Base-by-base conservation (phyloP, 1,284 basidiomycete genomes). In the Moesziomyces sp. region DNA sequence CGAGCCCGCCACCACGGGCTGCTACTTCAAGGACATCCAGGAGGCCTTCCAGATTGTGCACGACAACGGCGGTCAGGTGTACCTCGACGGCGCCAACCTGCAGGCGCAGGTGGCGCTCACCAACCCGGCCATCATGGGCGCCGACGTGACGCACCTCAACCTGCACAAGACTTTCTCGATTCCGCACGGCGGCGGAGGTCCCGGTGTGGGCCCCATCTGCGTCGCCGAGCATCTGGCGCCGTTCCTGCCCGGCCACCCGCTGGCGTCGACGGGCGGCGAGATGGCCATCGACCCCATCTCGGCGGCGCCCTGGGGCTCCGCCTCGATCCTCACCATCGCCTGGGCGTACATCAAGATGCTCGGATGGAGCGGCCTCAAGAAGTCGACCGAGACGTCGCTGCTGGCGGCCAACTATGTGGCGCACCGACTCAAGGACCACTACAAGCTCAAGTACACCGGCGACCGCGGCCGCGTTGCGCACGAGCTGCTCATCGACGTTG, bases 371-470 rank as follows among this genome's bases (percentile, higher is more conserved):
- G 96, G 95, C 18, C 88, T 99, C 45, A 89, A 90, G 44, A 88
- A 93, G 74, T 91, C 93, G 4, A 93, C 94, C 10, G 92, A 92
- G 81, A 86, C 93, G 30, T 93, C 96, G 2, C 88, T 99, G 28
- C 88, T 99, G 52, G 97, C 91, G 80, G 96, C 96, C 60, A 99
- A 99, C 86, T 99, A 99, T 85, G 97, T 98, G 88, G 94, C 95
- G 13, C 88, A 91, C 78, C 89, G 93, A 49, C 89, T 99, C 28
- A 88, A 90, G 56, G 89, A 89, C 11, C 89, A 95, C 85, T 99
- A 97, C 86, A 93, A 88, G 73, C 86, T 98, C 60, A 90, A 93
- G 53, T 99, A 92, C 86, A 93, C 91, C 84, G 98, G 98, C 84
- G 88, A 88, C 73, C 93, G 95, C 73, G 92, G 91, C 13, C 90